Conservation (phyloP, 129 eudicot genomes). For the Flaveria trinervia region DNA sequence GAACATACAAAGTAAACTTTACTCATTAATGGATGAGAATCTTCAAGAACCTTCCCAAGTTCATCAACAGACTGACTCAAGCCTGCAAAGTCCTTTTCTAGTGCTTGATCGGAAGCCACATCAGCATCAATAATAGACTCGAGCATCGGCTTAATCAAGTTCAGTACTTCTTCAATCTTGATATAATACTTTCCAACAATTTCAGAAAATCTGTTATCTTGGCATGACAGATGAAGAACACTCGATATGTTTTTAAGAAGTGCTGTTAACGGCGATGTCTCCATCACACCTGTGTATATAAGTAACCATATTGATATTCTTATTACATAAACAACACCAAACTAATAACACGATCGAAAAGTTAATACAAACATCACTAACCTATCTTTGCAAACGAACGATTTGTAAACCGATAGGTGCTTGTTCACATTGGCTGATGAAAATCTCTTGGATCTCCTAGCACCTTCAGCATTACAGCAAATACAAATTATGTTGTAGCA, state of each 20-base stretch:
- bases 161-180: slow-evolving; percentile 64
- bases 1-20: slow-evolving; percentile 84
- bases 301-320: neutral
- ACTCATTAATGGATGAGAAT: slow-evolving; percentile 75
- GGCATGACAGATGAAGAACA: slow-evolving; percentile 49
- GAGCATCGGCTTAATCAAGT: slow-evolving; percentile 65
- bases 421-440: slow-evolving; percentile 22
- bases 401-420: slow-evolving; percentile 15
- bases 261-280: slow-evolving; percentile 62
- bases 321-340: neutral
- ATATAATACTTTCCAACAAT: slow-evolving; percentile 57
- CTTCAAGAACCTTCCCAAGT: slow-evolving; percentile 58
- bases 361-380: slow-evolving; percentile 21
- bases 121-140: slow-evolving; percentile 56
- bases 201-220: slow-evolving; percentile 45
- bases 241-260: slow-evolving; percentile 61
- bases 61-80: slow-evolving; percentile 62
- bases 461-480: neutral
- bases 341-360: slow-evolving; percentile 11
- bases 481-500: neutral
- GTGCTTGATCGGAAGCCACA: slow-evolving; percentile 52
- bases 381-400: slow-evolving; percentile 27
- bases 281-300: slow-evolving; percentile 59
- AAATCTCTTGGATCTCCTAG: neutral
- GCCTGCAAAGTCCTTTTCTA: slow-evolving; percentile 51